phyloP scores from a whole-genome alignment of 1,139 yeast genomes.

The Lodderomyces elongisporus region DNA sequence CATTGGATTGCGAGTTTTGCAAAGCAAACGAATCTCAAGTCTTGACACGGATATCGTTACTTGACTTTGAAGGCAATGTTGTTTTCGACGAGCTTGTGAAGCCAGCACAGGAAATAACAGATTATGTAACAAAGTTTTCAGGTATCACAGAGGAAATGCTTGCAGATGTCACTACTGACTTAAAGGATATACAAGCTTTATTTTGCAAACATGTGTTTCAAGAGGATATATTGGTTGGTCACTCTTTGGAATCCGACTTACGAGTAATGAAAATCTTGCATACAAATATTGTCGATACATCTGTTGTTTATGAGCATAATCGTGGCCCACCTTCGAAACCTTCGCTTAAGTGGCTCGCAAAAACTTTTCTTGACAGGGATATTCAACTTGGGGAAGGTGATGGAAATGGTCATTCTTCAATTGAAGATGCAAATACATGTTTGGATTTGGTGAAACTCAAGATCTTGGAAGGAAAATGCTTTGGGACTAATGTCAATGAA shows the following conservation, averaged over 20 bases:
- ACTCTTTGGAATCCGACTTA: constrained; percentile 67
- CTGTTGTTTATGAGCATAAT: constrained; percentile 63
- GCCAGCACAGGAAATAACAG: constrained; percentile 68
- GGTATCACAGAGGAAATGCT: constrained; percentile 78
- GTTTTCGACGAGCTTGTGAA: constrained; percentile 71
- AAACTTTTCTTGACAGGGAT: constrained; percentile 45
- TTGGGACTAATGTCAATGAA: constrained; percentile 51
- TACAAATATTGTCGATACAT: constrained; percentile 63
- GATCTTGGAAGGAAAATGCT: constrained; percentile 57
- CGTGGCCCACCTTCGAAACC: constrained; percentile 80
- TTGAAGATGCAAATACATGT: constrained; percentile 82
- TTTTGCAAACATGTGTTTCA: constrained; percentile 38
- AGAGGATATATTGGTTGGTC: constrained; percentile 63
- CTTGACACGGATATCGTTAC: constrained; percentile 71
- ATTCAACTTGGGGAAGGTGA: constrained; percentile 59
- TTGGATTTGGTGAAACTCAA: constrained; percentile 71
- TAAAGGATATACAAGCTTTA: constrained; percentile 61
- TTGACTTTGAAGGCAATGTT: constrained; percentile 56
- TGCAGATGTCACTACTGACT: constrained; percentile 55
- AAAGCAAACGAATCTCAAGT: constrained; percentile 56
- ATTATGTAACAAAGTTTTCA: constrained; percentile 77
- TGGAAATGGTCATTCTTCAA: constrained; percentile 72
- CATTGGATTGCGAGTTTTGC: constrained; percentile 95
- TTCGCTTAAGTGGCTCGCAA: constrained; percentile 63
- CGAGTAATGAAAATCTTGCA: constrained; percentile 57